phyloP scores from a whole-genome alignment of 2,329 filamentous ascomycete species.

The Hypoxylon sp. region DNA sequence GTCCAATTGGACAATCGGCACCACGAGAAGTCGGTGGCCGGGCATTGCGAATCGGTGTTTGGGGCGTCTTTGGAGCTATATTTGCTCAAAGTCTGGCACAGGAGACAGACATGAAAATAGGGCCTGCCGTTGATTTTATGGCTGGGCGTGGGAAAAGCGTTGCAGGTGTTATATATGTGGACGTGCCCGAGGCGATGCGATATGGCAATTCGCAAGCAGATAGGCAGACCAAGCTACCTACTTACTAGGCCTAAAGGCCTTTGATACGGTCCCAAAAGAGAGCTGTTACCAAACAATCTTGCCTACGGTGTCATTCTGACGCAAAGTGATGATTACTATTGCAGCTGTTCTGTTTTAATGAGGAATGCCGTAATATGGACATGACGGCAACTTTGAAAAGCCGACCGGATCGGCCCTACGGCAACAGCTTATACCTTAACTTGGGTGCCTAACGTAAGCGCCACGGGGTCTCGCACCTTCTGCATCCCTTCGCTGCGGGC shows the following conservation, averaged over 20 bases:
- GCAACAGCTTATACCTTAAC: background rate
- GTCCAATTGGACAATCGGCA: conserved; percentile 1
- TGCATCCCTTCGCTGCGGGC: background rate
- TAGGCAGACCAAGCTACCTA: conserved; percentile 3
- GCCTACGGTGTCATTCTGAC: background rate
- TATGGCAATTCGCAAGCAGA: no score
- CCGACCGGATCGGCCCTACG: background rate
- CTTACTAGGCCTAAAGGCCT: background rate
- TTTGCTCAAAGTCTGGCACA: background rate
- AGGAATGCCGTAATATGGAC: background rate
- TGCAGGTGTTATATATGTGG: conserved; percentile 4
- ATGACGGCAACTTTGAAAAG: background rate
- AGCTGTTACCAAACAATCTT: background rate
- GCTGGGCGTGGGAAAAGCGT: no score
- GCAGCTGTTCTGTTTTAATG: background rate
- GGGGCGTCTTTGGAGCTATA: background rate
- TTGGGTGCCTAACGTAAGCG: background rate
- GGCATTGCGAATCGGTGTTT: background rate
- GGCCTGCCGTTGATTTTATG: background rate
- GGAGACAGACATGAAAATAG: background rate
- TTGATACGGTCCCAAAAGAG: background rate
- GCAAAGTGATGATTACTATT: background rate
- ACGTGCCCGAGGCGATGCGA: conserved; percentile 11
- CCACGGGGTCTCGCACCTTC: background rate
- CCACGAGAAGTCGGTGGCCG: background rate